Percentiles rank a stretch among this genome's conserved stretches.
Evolutionary conservation across 805 yeast species (phyloP).

Genomic region (Soucietia sequanensis): DNA sequence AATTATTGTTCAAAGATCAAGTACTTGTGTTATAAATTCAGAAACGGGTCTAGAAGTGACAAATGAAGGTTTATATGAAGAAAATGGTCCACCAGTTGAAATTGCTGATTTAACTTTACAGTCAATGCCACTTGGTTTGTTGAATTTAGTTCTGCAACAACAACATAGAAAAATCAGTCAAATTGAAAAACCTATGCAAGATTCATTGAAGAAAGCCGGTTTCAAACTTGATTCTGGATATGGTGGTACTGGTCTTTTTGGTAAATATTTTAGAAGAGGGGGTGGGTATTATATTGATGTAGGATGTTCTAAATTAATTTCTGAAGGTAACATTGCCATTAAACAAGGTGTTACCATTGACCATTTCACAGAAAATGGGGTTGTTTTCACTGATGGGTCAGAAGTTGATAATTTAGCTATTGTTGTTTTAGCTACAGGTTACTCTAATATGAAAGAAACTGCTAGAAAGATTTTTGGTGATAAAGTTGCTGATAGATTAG

Average conservation of each 20-base stretch:
- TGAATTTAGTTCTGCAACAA: slow-evolving; percentile 36
- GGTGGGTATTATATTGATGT: slow-evolving; percentile 50
- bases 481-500: slow-evolving; percentile 29
- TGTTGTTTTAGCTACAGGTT: slow-evolving; percentile 47
- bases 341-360: slow-evolving; percentile 33
- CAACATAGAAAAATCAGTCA: slow-evolving; percentile 29
- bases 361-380: slow-evolving; percentile 35
- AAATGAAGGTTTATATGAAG: slow-evolving; percentile 33
- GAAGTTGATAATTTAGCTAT: slow-evolving; percentile 30
- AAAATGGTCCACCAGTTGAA: slow-evolving; percentile 34
- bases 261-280: slow-evolving; percentile 39
- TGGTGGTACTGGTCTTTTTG: slow-evolving; percentile 44
- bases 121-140: slow-evolving; percentile 32
- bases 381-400: slow-evolving; percentile 40
- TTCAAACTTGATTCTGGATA: slow-evolving; percentile 42
- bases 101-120: slow-evolving; percentile 39
- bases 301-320: slow-evolving; percentile 40
- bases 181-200: slow-evolving; percentile 30
- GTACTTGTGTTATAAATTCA: slow-evolving; percentile 41
- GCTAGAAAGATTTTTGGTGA: slow-evolving; percentile 38
- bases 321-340: slow-evolving; percentile 37
- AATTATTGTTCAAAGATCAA: slow-evolving; percentile 46
- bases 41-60: slow-evolving; percentile 29
- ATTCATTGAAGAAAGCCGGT: slow-evolving; percentile 31
- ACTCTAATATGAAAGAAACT: slow-evolving; percentile 41